Conservation (phyloP, 2,329 filamentous ascomycete genomes). For the Aspergillus hortae region DNA sequence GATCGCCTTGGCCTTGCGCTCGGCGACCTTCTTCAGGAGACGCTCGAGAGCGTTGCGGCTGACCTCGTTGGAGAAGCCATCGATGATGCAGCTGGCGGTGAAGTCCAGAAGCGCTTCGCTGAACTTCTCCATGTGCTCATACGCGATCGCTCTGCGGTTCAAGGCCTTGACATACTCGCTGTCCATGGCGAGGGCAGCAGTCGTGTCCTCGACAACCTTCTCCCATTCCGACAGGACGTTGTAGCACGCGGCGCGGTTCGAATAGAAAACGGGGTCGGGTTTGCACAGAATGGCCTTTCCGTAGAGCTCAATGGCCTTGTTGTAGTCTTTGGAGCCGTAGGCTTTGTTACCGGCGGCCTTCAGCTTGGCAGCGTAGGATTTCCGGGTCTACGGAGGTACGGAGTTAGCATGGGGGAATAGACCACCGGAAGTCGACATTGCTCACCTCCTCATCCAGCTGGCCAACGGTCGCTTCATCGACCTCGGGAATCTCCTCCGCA, state of each 20-base stretch:
- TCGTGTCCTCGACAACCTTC: slow-evolving; percentile 95
- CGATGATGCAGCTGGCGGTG: slow-evolving; percentile 98
- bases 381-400: slow-evolving; percentile 59
- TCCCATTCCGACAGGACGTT: slow-evolving; percentile 92
- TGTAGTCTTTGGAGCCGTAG: slow-evolving; percentile 91
- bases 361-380: slow-evolving; percentile 82
- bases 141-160: slow-evolving; percentile 93
- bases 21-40: slow-evolving; percentile 92
- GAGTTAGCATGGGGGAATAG: background rate
- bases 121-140: slow-evolving; percentile 87
- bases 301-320: slow-evolving; percentile 90
- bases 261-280: slow-evolving; percentile 96
- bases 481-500: slow-evolving; percentile 66
- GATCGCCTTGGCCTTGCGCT: slow-evolving; percentile 88
- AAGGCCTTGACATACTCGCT: slow-evolving; percentile 96
- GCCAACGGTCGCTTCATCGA: slow-evolving; percentile 48
- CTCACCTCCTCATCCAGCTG: slow-evolving; percentile 46
- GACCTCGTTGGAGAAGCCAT: slow-evolving; percentile 88
- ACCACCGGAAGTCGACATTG: background rate
- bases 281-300: slow-evolving; percentile 95
- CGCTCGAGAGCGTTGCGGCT: slow-evolving; percentile 89
- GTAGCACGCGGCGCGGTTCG: slow-evolving; percentile 95
- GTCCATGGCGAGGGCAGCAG: slow-evolving; percentile 88
- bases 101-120: slow-evolving; percentile 96
- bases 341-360: slow-evolving; percentile 97